Evolutionary conservation across 805 yeast genomes (phyloP), one percentile per base, ranked within the genome.

Genomic region (Candida orba): DNA sequence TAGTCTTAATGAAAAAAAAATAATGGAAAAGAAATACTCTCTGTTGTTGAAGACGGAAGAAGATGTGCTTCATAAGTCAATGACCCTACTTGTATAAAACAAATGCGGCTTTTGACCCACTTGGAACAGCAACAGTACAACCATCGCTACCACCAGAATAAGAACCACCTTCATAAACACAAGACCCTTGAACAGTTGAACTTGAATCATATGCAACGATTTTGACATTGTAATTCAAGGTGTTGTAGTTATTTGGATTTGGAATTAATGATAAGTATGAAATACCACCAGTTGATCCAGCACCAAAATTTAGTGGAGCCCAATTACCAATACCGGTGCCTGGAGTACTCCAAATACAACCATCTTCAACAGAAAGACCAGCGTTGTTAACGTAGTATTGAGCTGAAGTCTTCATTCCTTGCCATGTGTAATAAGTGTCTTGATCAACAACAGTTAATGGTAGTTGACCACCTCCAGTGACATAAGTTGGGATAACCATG

Each of bases 341-440:
- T 9, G 73, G 57, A 43, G 77, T 63, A 66, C 97, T 95, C 99
- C 99, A 91, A 58, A 84, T 67, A 74, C 99, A 91, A 58, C 96
- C 98, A 49, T 89, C 91, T 65, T 81, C 83, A 59, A 71, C 73
- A 46, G 86, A 75, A 53, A 88, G 89, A 73, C 99, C 99, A 45
- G 96, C 96, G 59, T 91, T 79, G 81, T 91, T 91, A 52, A 91
- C 97, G 69, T 91, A 91, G 79, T 87, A 93, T 75, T 91, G 99
- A 53, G 96, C 84, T 46, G 97, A 88, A 40, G 99, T 91, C 58
- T 73, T 68, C 62, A 75, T 72, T 44, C 95, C 95, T 60, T 70
- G 53, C 96, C 96, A 90, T 46, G 64, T 65, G 79, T 78, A 93
- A 78, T 91, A 91, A 52, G 69, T 57, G 53, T 71, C 82, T 63